Evolutionary conservation across 495 filamentous ascomycete genomes (phyloP).

Genomic region (Daldinia caldariorum): DNA sequence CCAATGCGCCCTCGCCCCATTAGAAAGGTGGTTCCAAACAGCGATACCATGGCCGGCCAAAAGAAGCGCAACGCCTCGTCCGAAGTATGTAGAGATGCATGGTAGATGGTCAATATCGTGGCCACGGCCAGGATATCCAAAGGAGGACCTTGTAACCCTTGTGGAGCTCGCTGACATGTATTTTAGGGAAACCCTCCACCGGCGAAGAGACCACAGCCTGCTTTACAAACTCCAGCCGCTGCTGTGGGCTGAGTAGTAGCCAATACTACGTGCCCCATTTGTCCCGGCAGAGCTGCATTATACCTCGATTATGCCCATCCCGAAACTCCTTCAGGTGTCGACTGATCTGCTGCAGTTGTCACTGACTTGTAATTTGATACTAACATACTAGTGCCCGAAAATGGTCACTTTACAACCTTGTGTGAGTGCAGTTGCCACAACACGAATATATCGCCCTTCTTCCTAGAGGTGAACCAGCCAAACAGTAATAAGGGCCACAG

Average conservation of each 20-base stretch:
- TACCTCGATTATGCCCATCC: conserved; percentile 5
- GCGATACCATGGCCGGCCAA: conserved; percentile 36
- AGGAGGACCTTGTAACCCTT: conserved; percentile 39
- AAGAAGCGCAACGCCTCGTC: conserved; percentile 49
- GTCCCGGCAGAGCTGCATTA: neutral
- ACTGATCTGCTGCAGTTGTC: conserved; percentile 39
- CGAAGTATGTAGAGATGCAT: conserved; percentile 49
- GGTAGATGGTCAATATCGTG: conserved; percentile 42
- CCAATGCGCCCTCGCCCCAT: conserved; percentile 68
- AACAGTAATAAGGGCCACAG: conserved; percentile 15
- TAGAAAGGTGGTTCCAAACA: conserved; percentile 57
- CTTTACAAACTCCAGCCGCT: conserved; percentile 49
- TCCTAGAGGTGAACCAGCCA: conserved; percentile 15
- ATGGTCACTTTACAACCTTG: conserved; percentile 22
- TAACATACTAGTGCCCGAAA: conserved; percentile 24
- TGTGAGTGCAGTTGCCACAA: conserved; percentile 24
- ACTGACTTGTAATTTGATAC: conserved; percentile 29
- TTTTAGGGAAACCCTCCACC: conserved; percentile 47
- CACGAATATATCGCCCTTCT: conserved; percentile 1
- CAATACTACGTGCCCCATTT: neutral
- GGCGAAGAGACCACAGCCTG: conserved; percentile 48
- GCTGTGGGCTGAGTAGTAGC: conserved; percentile 48
- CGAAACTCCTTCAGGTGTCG: conserved; percentile 25
- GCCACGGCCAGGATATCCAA: conserved; percentile 36
- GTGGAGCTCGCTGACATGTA: conserved; percentile 43